A percentile compares a stretch with the other conserved stretches of the same genome.
Evolutionary conservation across 2,329 filamentous ascomycete species (phyloP).

Genomic region (Sporothrix phasma): DNA sequence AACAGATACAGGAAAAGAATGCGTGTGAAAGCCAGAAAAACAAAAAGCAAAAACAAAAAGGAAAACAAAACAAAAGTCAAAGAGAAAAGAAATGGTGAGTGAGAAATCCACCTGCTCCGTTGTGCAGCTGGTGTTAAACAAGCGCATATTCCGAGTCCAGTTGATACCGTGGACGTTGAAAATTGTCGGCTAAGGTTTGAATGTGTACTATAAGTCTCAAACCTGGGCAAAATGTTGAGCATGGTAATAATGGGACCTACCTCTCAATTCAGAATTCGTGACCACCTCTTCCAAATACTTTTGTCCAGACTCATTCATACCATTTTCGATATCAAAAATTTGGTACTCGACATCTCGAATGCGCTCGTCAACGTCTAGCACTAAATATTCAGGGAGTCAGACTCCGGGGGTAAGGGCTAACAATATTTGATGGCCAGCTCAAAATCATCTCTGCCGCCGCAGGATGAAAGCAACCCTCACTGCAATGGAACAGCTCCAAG

Average conservation of each 20-base stretch:
- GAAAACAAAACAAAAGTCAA: too few species aligned
- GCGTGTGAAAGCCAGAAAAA: too few species aligned
- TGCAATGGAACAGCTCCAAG: too few species aligned
- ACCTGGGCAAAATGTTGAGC: not conserved
- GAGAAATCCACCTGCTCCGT: too few species aligned
- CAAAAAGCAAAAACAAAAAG: too few species aligned
- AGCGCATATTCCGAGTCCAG: slow-evolving; percentile 37
- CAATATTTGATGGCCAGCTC: not conserved
- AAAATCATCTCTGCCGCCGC: too few species aligned
- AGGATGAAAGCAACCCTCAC: too few species aligned
- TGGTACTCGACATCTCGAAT: slow-evolving; percentile 68
- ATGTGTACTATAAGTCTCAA: slow-evolving; percentile 16
- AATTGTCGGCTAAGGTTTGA: slow-evolving; percentile 33
- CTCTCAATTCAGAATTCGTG: slow-evolving; percentile 61
- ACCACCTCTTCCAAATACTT: slow-evolving; percentile 64
- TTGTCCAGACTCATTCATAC: slow-evolving; percentile 61
- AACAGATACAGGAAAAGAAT: too few species aligned
- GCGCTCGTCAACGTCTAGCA: slow-evolving; percentile 69
- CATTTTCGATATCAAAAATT: slow-evolving; percentile 60
- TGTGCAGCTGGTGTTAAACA: slow-evolving; percentile 59
- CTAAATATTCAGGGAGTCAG: slow-evolving; percentile 58
- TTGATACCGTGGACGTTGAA: slow-evolving; percentile 39
- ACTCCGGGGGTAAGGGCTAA: slow-evolving; percentile 35
- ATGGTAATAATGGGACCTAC: slow-evolving; percentile 36
- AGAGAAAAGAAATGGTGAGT: too few species aligned